Percentiles rank a stretch among this genome's conserved stretches.
These are phyloP conservation scores for Panicum miliaceum DNA, from an alignment of 176 grass and related monocot genomes.

Conservation along the genomic window DNA sequence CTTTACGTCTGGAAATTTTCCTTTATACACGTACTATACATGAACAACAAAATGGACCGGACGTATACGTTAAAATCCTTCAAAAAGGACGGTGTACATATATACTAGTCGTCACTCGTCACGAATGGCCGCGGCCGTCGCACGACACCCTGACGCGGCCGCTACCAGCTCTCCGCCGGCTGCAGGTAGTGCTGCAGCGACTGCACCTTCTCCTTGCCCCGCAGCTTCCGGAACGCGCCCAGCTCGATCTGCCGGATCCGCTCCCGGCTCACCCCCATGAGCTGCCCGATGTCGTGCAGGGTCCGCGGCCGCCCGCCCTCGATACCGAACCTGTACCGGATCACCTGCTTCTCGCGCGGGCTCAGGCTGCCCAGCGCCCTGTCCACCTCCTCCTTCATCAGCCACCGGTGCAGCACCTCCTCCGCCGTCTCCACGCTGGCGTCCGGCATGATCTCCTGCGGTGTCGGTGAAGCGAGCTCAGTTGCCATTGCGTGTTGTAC, in stretches of 20 bases:
- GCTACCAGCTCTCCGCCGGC: constrained; percentile 59
- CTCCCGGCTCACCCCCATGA: constrained; percentile 83
- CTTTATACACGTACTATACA: constrained; percentile 25
- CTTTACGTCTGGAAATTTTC: background rate
- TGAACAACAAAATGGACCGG: background rate
- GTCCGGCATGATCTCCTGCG: constrained; percentile 77
- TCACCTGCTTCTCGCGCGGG: constrained; percentile 65
- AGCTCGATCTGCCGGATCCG: constrained; percentile 86
- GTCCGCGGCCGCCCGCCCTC: constrained; percentile 72
- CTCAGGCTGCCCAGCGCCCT: constrained; percentile 69
- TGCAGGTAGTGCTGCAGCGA: constrained; percentile 67
- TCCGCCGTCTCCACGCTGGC: constrained; percentile 67
- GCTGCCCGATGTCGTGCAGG: constrained; percentile 74
- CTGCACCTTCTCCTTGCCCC: constrained; percentile 64
- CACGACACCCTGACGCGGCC: background rate
- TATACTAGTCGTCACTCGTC: background rate
- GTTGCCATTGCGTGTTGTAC: background rate
- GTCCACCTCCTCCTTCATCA: constrained; percentile 68
- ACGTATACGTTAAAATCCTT: constrained; percentile 20
- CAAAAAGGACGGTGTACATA: background rate
- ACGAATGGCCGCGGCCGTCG: background rate
- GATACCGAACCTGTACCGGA: constrained; percentile 77
- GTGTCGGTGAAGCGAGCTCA: background rate
- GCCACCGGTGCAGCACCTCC: constrained; percentile 64
- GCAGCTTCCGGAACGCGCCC: constrained; percentile 83